Percentiles rank a stretch among this genome's conserved stretches.
Conservation (phyloP, 257 asterid species). For the Cordia subcordata region DNA sequence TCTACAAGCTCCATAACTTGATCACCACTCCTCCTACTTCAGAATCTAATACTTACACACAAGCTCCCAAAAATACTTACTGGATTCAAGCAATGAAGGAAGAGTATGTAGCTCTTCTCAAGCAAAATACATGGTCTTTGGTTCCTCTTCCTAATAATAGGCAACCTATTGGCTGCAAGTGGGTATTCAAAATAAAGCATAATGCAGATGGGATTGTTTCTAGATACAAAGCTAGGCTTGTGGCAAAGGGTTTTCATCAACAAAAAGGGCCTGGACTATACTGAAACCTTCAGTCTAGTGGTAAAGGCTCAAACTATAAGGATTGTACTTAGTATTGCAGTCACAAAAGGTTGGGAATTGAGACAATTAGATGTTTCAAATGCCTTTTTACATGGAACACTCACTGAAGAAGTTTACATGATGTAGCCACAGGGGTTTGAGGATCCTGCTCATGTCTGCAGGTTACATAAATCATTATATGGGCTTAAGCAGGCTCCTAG, state of each 20-base stretch:
- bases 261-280: not conserved
- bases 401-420: not conserved
- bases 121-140: not conserved
- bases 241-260: conserved; percentile 5
- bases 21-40: not conserved
- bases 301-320: not conserved
- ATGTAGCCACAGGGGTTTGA: not conserved
- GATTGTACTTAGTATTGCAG: not conserved
- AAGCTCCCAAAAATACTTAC: not conserved
- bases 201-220: no score
- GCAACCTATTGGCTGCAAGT: not conserved
- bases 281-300: not conserved
- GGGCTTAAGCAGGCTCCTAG: not conserved
- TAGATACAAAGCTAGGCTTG: not conserved
- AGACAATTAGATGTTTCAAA: not conserved
- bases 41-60: not conserved
- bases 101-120: not conserved
- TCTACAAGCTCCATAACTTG: not conserved
- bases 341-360: not conserved
- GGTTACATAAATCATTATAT: not conserved
- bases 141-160: not conserved
- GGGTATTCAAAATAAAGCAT: no score
- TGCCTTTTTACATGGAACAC: conserved; percentile 1
- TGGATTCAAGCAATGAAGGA: not conserved
- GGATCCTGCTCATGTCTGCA: not conserved